Conservation (phyloP, 257 asterid genomes). For the Solanum chiquidenum region DNA sequence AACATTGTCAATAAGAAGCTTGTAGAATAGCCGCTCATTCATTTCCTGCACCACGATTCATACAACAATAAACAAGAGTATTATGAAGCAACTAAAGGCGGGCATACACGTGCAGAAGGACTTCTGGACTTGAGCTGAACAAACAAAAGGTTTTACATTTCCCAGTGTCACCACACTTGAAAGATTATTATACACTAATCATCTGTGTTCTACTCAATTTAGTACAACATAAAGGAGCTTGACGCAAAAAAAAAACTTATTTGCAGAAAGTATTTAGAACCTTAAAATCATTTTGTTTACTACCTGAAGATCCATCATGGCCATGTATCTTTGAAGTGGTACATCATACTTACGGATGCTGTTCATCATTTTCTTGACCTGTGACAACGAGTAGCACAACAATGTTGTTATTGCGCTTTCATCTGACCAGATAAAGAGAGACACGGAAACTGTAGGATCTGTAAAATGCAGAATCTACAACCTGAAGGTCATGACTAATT, state of each 20-base stretch:
- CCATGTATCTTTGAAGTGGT: conserved; percentile 94
- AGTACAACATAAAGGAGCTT: neutral
- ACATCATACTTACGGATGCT: conserved; percentile 89
- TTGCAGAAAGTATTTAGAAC: neutral
- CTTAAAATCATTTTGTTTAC: neutral
- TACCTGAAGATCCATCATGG: conserved; percentile 99
- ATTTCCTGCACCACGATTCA: conserved; percentile 46
- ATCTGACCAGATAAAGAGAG: neutral
- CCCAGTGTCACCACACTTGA: neutral
- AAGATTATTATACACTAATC: neutral
- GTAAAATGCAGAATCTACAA: conserved; percentile 5
- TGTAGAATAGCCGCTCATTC: conserved; percentile 84
- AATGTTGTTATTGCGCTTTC: neutral
- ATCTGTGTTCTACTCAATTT: neutral
- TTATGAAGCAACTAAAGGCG: neutral
- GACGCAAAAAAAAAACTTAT: neutral
- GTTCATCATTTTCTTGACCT: conserved; percentile 96
- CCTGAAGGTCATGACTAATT: conserved; percentile 80
- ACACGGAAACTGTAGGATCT: neutral
- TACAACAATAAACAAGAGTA: neutral
- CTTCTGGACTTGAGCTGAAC: neutral
- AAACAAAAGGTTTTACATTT: neutral
- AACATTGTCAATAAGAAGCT: conserved; percentile 87
- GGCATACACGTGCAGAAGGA: neutral
- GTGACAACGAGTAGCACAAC: conserved; percentile 1